phyloP scores from a whole-genome alignment of 345 rosid genomes.

The Crucihimalaya himalaica region DNA sequence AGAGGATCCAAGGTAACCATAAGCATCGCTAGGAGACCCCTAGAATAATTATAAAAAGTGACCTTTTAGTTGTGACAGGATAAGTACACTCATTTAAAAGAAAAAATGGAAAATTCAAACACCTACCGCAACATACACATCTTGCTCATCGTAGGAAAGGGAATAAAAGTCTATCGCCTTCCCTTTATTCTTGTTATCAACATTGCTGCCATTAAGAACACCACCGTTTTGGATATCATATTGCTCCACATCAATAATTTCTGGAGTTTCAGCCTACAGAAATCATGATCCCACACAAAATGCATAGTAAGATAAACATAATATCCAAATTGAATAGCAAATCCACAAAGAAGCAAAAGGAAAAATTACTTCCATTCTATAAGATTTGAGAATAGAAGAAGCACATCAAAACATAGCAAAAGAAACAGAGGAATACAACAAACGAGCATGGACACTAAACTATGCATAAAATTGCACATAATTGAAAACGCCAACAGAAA shows the following conservation, averaged over 20 bases:
- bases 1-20: slow-evolving; percentile 34
- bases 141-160: slow-evolving; percentile 26
- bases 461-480: neutral
- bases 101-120: neutral
- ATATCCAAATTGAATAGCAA: neutral
- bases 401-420: neutral
- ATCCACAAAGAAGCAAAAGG: neutral
- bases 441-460: neutral
- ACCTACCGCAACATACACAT: slow-evolving; percentile 6
- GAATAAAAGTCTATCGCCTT: slow-evolving; percentile 48
- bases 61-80: neutral
- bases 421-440: neutral
- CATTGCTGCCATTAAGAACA: slow-evolving; percentile 42
- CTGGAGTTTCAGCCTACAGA: slow-evolving; percentile 48
- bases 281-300: neutral
- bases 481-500: neutral
- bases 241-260: slow-evolving; percentile 62
- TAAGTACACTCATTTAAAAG: neutral
- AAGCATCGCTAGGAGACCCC: slow-evolving; percentile 38
- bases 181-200: slow-evolving; percentile 58
- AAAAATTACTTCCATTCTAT: neutral
- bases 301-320: neutral
- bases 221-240: slow-evolving; percentile 53
- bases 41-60: slow-evolving; percentile 1
- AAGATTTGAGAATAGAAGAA: neutral